Evolutionary conservation across 2,329 filamentous ascomycete genomes (phyloP), one percentile per base, ranked within the genome.

Genomic region (Sarocladium oryzae): DNA sequence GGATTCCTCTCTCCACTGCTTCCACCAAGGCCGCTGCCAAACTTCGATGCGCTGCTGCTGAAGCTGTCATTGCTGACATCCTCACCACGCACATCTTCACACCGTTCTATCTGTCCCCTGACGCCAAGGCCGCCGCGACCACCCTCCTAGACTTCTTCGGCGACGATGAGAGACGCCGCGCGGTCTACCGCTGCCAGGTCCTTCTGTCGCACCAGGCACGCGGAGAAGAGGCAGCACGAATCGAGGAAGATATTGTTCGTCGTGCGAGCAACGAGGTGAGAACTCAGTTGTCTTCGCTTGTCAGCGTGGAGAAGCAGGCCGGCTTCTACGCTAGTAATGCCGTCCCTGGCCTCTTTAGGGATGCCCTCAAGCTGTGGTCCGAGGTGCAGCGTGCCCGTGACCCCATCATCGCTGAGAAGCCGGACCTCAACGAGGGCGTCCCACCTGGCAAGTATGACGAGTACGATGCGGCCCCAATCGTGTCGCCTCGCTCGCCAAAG

Each of bases 31-130:
- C 57, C 0, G 58, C 63, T 0, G 55, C 56, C 0, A 59, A 59
- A 7, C 59, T 65, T 51, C 60, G 63, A 21, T 63, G 63, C 23
- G 61, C 63, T 1, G 56, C 57, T 4, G 63, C 62, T n/a, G 60
- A 65, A 6, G 56, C 56, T 2, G 54, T 65, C 16, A 52, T 65
- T 1, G 55, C 57, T 28, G 56, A 60, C 16, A 53, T 54, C 1
- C 55, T 65, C 7, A 54, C 56, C 7, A 41, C 52, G 0, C 59
- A 62, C 37, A 57, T 65, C n/a, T 64, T 65, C 43, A 55, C 58
- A 6, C 61, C 62, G 2, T 62, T 65, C n/a, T 63, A 64, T 43
- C 53, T 64, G 2, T 51, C 58, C 0, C 53, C 43, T 1, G 56
- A 57, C 2, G 30, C 50, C 28, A 56, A 57, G 2, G 32, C 41